Evolutionary conservation across 2,329 filamentous ascomycete genomes (phyloP), one percentile per base, ranked within the genome.

Genomic region (Fusarium sp.): DNA sequence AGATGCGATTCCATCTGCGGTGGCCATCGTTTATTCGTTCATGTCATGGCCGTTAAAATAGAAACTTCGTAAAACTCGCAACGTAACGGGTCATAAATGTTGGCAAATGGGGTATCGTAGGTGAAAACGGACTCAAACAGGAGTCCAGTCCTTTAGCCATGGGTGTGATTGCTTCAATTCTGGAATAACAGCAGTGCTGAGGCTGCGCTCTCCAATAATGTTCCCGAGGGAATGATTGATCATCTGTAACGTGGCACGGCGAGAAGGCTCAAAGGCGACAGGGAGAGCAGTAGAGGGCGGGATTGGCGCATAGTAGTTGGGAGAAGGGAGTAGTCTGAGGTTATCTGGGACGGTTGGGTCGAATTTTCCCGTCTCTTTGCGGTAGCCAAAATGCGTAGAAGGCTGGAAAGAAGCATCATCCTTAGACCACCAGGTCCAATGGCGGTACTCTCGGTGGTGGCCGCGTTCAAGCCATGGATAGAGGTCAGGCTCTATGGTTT

Each of bases 381-480:
- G 70, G 36, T 70, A 74, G 7, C 72, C 72, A 20, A 40, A 37
- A 35, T 69, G 62, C 17, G 37, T 18, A 14, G 51, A 59, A 20
- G 70, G 63, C 35, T 61, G 29, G 39, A 51, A 63, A 13, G 35
- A 33, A 17, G 40, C 25, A 49, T 72, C 68, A 13, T 70, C 63
- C 48, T 67, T 74, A 14, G 68, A 63, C 72, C 72, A 74, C 72
- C 72, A 74, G 4, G 66, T 72, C 72, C 72, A 74, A 41, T 70
- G 62, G 13, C 62, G 62, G 25, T 74, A 74, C 18, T 72, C 58
- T 10, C 72, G 71, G 25, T 18, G 35, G n/a, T 74, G 72, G 4
- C 72, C 72, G 20, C 62, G 59, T 42, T 74, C 72, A 23, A 74
- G 64, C 72, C 72, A 74, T n/a, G 71, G 71, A 33, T 74, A 74